Conservation (phyloP, 305 asterid genomes). For the Rubia balearica region DNA sequence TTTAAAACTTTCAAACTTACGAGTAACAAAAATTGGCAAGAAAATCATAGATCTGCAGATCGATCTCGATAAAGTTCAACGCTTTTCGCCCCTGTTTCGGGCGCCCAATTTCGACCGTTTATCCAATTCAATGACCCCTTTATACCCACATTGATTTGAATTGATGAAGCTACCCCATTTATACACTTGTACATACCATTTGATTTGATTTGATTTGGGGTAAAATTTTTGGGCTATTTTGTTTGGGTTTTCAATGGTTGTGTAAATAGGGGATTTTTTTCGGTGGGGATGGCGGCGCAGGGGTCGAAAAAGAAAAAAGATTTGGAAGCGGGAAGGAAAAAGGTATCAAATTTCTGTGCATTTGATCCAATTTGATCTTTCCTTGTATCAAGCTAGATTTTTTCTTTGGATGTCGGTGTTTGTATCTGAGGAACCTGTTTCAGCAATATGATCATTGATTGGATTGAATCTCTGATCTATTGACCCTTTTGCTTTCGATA, state of each 20-base stretch:
- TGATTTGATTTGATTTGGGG: slow-evolving; percentile 14
- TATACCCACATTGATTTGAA: background rate
- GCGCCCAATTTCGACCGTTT: slow-evolving; percentile 4
- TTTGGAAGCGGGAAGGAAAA: slow-evolving; percentile 82
- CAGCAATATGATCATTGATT: background rate
- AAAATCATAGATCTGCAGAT: slow-evolving; percentile 13
- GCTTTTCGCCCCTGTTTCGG: background rate
- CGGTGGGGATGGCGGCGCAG: slow-evolving; percentile 69
- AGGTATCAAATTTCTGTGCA: slow-evolving; percentile 30
- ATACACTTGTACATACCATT: background rate
- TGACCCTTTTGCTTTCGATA: too few species aligned
- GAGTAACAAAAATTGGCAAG: background rate
- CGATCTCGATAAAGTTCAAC: slow-evolving; percentile 1
- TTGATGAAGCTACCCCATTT: background rate
- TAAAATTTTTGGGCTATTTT: slow-evolving; percentile 10
- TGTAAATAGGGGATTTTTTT: slow-evolving; percentile 6
- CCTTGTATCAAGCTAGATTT: slow-evolving; percentile 8
- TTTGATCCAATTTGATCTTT: background rate
- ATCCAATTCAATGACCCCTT: background rate
- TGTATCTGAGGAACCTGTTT: background rate
- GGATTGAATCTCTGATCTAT: slow-evolving; percentile 7
- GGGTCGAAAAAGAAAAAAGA: slow-evolving; percentile 70
- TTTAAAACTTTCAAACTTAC: slow-evolving; percentile 1
- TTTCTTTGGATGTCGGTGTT: background rate
- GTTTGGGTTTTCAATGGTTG: slow-evolving; percentile 28